phyloP scores from a whole-genome alignment of 306 rosid genomes.

The Prunus padus region DNA sequence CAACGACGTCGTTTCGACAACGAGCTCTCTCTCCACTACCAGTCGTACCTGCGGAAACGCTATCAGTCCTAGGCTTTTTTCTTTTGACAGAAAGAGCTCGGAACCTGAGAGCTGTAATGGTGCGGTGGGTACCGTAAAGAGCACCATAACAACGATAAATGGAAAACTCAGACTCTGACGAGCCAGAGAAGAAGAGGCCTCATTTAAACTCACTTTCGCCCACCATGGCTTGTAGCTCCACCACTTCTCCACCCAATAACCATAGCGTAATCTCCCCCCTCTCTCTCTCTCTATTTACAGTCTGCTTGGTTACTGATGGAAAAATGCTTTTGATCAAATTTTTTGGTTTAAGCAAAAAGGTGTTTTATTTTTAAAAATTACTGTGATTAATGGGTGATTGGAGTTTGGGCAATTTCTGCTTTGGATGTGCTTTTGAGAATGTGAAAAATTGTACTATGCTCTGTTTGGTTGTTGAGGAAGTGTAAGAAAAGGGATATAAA shows the following conservation, averaged over 20 bases:
- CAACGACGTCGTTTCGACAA: too few species aligned
- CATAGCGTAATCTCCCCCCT: conserved; percentile 36
- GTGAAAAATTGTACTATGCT: not conserved
- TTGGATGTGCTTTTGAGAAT: not conserved
- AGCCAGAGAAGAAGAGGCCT: conserved; percentile 78
- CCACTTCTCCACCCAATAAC: conserved; percentile 41
- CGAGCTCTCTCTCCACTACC: not conserved
- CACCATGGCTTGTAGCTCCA: conserved; percentile 53
- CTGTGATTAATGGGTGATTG: not conserved
- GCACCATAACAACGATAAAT: conserved; percentile 18
- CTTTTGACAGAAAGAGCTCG: conserved; percentile 2
- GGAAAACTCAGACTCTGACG: conserved; percentile 63
- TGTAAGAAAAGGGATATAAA: not conserved
- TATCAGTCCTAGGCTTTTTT: not conserved
- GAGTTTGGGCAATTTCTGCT: not conserved
- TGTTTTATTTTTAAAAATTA: not conserved
- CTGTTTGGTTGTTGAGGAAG: not conserved
- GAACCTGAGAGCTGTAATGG: conserved; percentile 15
- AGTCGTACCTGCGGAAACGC: not conserved
- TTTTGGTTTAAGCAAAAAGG: conserved; percentile 3
- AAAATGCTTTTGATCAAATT: not conserved
- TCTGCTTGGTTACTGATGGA: not conserved
- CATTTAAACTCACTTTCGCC: conserved; percentile 57
- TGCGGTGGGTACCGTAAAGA: conserved; percentile 7
- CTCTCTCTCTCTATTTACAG: not conserved